A percentile compares a stretch with the other conserved stretches of the same genome.
Conservation (phyloP, 192 early-diverging fungal species). For the Neocallimastix lanati region DNA sequence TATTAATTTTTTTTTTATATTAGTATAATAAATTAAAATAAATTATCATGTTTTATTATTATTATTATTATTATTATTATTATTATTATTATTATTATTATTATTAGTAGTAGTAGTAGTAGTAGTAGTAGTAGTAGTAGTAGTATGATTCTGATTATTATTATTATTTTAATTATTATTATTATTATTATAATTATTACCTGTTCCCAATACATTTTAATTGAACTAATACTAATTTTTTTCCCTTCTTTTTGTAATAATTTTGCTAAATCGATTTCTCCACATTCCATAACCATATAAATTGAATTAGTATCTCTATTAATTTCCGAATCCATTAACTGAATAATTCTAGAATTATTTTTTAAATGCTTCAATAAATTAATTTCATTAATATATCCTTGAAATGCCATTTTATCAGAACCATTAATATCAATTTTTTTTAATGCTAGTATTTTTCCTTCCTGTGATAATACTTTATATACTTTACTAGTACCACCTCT, state of each 20-base stretch:
- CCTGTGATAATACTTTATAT: conserved; percentile 57
- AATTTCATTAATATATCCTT: conserved; percentile 70
- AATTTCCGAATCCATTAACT: conserved; percentile 57
- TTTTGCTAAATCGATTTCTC: conserved; percentile 67
- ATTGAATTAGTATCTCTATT: conserved; percentile 34
- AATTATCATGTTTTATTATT: too few species aligned
- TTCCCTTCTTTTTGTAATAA: conserved; percentile 23
- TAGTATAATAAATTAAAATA: too few species aligned
- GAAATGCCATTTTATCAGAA: conserved; percentile 36
- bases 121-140: too few species aligned
- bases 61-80: too few species aligned
- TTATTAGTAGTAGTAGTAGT: too few species aligned
- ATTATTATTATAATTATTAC: too few species aligned
- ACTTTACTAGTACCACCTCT: conserved; percentile 80
- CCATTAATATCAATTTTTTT: conserved; percentile 62
- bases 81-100: too few species aligned
- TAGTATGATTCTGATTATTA: too few species aligned
- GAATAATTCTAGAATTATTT: conserved; percentile 55
- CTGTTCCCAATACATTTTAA: conserved; percentile 75
- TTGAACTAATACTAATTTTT: conserved; percentile 26
- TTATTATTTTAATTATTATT: too few species aligned
- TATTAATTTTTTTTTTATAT: too few species aligned
- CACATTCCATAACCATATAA: conserved; percentile 73
- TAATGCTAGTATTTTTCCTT: conserved; percentile 49
- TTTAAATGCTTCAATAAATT: conserved; percentile 44